phyloP scores from a whole-genome alignment of 148 eudicot species.

The Mesembryanthemum crystallinum region DNA sequence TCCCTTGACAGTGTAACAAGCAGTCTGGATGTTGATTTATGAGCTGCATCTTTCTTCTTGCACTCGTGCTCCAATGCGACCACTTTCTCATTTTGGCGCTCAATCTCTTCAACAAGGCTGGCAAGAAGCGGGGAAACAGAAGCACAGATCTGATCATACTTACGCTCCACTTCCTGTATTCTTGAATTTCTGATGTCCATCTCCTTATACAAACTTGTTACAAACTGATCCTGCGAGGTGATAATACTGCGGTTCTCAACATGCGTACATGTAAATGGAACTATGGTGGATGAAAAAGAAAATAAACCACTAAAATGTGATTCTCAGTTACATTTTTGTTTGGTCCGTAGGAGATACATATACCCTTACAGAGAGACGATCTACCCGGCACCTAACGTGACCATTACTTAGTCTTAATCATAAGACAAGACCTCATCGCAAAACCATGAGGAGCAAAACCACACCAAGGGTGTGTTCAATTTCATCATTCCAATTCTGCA shows the following conservation, averaged over 20 bases:
- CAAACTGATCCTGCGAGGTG: constrained; percentile 12
- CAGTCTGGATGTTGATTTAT: background rate
- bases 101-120: constrained; percentile 16
- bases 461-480: no score
- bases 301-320: no score
- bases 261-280: background rate
- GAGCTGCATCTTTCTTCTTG: constrained; percentile 16
- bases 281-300: no score
- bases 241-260: background rate
- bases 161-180: constrained; percentile 5
- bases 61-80: constrained; percentile 15
- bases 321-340: no score
- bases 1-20: constrained; percentile 17
- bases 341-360: no score
- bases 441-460: no score
- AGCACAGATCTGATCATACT: constrained; percentile 10
- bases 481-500: no score
- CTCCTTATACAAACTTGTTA: no score
- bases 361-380: no score
- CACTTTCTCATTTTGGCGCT: constrained; percentile 14
- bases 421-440: no score
- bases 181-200: constrained; percentile 5
- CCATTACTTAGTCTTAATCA: no score
- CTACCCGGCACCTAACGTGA: no score
- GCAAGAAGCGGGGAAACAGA: background rate